Evolutionary conservation across 1,139 yeast genomes (phyloP), one percentile per base, ranked within the genome.

Genomic region (Sugiyamaella xylanicola): DNA sequence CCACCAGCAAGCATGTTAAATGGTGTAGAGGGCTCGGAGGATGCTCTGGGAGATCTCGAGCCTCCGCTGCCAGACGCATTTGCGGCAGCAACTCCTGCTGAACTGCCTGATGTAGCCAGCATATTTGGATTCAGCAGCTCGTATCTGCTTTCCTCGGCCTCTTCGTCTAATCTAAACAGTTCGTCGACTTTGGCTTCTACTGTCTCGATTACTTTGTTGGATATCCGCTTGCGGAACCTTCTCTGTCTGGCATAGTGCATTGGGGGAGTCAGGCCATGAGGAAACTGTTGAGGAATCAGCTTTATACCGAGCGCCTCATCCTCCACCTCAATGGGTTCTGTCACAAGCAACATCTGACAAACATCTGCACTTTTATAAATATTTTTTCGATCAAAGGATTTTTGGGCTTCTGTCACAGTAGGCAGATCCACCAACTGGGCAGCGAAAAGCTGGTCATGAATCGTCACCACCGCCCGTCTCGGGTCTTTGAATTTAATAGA

Each of bases 371-470:
- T 85, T 68, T 95, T 95, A 74, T 87, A 86, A 35, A 93, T 80
- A 66, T 90, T 93, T 70, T 92, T 93, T 66, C 87, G 82, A 69
- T 95, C 99, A 27, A 92, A 82, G 1, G 97, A 86, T 71, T 95
- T 95, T 68, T 86, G 90, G 5, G 89, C 83, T 68, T 95, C 99
- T 3, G 91, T 82, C 9, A 92, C 73, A 0, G 97, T 89, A 0
- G 99, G 99, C 60, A 95, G 74, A 64, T 92, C 95, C n/a, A 93
- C 82, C 42, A 95, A 74, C 62, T 89, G 83, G 0, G 96, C 97
- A 3, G 92, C 90, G 71, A 89, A 95, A 56, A 84, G 70, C 75
- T 80, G 72, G 73, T 79, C 68, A 75, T 75, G 77, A 19, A 83
- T 72, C 3, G 73, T 71, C 1, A 83, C 84, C 29, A 89, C 80